A percentile compares a stretch with the other conserved stretches of the same genome.
Conservation (phyloP, 2,329 filamentous ascomycete genomes). For the Fusarium albidum region DNA sequence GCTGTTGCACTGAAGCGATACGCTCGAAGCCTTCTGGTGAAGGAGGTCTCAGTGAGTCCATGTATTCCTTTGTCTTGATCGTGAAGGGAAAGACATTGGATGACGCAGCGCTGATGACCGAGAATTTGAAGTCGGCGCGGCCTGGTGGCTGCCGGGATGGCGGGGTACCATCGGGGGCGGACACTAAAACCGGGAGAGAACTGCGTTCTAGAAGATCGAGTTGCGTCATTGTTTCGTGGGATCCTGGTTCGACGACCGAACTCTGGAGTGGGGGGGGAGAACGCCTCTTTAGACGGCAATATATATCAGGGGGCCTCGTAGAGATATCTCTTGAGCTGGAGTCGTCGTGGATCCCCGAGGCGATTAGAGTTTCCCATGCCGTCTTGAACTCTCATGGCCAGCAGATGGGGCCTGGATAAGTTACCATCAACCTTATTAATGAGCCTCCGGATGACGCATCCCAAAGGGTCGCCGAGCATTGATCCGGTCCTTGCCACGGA, state of each 20-base stretch:
- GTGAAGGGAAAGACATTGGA: constrained; percentile 20
- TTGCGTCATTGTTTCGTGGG: constrained; percentile 37
- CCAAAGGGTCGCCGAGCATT: constrained; percentile 11
- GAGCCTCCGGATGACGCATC: constrained; percentile 15
- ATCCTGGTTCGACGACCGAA: neutral
- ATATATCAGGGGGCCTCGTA: neutral
- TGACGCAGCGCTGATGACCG: constrained; percentile 26
- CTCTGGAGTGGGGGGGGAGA: neutral
- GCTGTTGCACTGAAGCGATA: constrained; percentile 58
- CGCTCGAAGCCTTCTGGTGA: constrained; percentile 55
- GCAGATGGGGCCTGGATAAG: constrained; percentile 3
- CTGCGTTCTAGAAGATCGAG: constrained; percentile 34
- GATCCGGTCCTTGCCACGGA: constrained; percentile 18
- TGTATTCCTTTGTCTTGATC: constrained; percentile 52
- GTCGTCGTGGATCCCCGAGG: neutral
- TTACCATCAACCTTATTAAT: constrained; percentile 15
- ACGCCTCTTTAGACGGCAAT: neutral
- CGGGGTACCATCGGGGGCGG: constrained; percentile 21
- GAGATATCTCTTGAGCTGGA: constrained; percentile 1
- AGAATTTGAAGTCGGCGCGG: constrained; percentile 25
- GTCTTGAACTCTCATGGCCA: neutral
- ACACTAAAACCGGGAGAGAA: constrained; percentile 28
- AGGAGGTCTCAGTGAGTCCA: constrained; percentile 59
- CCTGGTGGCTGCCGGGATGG: constrained; percentile 21
- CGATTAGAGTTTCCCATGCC: neutral